Evolutionary conservation across 306 rosid species (phyloP).

Genomic region (Cucurbita pepo): DNA sequence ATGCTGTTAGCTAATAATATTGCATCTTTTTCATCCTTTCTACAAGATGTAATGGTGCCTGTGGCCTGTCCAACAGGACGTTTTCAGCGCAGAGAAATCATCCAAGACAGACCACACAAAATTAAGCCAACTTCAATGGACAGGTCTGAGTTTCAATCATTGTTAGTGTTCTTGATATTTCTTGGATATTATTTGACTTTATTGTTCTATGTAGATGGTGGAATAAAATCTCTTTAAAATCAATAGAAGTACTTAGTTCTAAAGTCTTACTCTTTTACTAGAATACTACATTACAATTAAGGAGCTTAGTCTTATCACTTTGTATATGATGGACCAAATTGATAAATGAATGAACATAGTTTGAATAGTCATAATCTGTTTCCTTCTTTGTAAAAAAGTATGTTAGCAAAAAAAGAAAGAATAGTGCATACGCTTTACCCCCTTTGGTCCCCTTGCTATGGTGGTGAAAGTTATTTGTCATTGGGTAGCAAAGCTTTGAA

Average conservation of each 20-base stretch:
- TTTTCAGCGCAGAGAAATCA: neutral
- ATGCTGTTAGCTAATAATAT: neutral
- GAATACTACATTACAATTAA: too few relatives aligned
- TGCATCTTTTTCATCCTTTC: neutral
- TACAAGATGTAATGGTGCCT: neutral
- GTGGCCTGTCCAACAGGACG: neutral
- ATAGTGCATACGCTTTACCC: neutral
- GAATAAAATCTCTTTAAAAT: neutral
- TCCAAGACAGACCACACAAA: neutral
- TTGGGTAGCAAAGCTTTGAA: neutral
- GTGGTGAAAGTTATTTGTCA: neutral
- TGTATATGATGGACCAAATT: too few relatives aligned
- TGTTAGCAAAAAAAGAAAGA: neutral
- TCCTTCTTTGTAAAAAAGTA: neutral
- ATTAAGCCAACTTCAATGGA: neutral
- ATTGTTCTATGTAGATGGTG: neutral
- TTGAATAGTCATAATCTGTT: neutral
- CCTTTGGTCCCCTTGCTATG: neutral
- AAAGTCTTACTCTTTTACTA: neutral
- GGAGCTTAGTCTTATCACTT: too few relatives aligned
- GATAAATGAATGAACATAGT: too few relatives aligned
- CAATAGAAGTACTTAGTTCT: neutral
- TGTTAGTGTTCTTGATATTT: neutral
- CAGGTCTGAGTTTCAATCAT: neutral
- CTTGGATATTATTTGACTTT: neutral